A percentile compares a stretch with the other conserved stretches of the same genome.
These are phyloP conservation scores for Penicillium hordei DNA, from an alignment of 2,329 filamentous ascomycete genomes.

Conservation along the genomic window DNA sequence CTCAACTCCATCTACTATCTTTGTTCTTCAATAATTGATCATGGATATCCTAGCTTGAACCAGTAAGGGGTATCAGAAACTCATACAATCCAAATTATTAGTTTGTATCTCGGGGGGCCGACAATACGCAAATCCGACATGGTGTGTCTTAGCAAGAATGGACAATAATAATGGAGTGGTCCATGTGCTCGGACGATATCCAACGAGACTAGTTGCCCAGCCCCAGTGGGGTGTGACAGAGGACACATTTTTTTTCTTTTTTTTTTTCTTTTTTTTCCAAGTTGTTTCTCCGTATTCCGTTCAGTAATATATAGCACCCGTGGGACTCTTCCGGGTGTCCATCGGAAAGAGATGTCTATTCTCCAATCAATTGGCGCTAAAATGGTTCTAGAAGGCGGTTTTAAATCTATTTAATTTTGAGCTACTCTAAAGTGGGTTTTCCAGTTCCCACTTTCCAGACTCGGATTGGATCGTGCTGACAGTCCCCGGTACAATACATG, in stretches of 20 bases:
- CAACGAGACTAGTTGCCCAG: slow-evolving; percentile 16
- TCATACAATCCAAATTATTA: background rate
- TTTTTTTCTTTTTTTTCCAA: background rate
- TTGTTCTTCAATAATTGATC: background rate
- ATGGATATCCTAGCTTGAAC: background rate
- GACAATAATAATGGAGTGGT: background rate
- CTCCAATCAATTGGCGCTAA: slow-evolving; percentile 11
- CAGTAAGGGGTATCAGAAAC: background rate
- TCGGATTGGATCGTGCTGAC: slow-evolving; percentile 15
- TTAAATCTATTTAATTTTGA: slow-evolving; percentile 10
- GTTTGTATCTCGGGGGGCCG: background rate
- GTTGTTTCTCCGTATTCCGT: background rate
- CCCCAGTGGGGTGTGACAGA: slow-evolving; percentile 5
- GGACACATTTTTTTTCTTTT: background rate
- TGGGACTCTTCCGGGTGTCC: background rate
- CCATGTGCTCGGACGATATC: slow-evolving; percentile 13
- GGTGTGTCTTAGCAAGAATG: background rate
- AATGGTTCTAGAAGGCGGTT: slow-evolving; percentile 25
- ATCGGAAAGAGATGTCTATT: background rate
- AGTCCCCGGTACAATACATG: slow-evolving; percentile 4
- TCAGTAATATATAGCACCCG: slow-evolving; percentile 8
- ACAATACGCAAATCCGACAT: background rate
- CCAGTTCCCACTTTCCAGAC: slow-evolving; percentile 9
- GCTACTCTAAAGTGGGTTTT: slow-evolving; percentile 6
- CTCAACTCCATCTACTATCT: background rate